Percentiles rank a stretch among this genome's conserved stretches.
Conservation (phyloP, 2,329 filamentous ascomycete genomes). For the Elsinoe necatrix region DNA sequence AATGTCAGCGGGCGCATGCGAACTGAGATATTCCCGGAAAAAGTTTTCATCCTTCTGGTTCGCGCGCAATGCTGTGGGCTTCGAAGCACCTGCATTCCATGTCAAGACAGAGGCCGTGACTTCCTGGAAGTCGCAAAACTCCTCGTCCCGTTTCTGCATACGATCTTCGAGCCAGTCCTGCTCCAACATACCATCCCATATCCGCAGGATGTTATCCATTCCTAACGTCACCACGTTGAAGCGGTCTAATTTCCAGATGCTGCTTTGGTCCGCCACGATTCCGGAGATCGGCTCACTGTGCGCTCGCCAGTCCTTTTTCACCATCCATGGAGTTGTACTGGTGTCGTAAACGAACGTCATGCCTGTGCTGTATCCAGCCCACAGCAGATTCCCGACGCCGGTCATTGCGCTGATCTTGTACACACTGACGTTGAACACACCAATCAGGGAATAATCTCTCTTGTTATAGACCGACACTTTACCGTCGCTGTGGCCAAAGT, state of each 20-base stretch:
- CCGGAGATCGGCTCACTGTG: conserved; percentile 75
- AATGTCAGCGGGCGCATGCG: conserved; percentile 75
- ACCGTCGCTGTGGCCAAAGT: conserved; percentile 86
- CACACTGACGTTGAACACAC: conserved; percentile 73
- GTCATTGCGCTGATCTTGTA: conserved; percentile 90
- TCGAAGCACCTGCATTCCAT: conserved; percentile 96
- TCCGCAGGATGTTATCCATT: conserved; percentile 70
- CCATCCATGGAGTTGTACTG: conserved; percentile 68
- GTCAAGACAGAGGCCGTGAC: conserved; percentile 75
- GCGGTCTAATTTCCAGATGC: conserved; percentile 75
- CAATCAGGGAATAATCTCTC: conserved; percentile 66
- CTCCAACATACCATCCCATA: conserved; percentile 89
- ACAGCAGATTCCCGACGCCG: conserved; percentile 72
- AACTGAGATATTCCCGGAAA: conserved; percentile 68
- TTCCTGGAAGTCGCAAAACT: conserved; percentile 80
- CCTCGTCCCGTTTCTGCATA: conserved; percentile 74
- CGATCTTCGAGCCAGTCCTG: conserved; percentile 89
- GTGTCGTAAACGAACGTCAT: conserved; percentile 92
- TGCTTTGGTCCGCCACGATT: conserved; percentile 68
- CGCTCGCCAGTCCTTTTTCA: conserved; percentile 91
- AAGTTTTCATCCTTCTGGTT: conserved; percentile 64
- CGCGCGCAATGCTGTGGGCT: conserved; percentile 71
- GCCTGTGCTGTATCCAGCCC: conserved; percentile 91
- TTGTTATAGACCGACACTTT: conserved; percentile 90
- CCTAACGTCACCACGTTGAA: conserved; percentile 81